These are phyloP conservation scores for Cephaloascus fragrans DNA, from an alignment of 805 yeast genomes.

Conservation along the genomic window DNA sequence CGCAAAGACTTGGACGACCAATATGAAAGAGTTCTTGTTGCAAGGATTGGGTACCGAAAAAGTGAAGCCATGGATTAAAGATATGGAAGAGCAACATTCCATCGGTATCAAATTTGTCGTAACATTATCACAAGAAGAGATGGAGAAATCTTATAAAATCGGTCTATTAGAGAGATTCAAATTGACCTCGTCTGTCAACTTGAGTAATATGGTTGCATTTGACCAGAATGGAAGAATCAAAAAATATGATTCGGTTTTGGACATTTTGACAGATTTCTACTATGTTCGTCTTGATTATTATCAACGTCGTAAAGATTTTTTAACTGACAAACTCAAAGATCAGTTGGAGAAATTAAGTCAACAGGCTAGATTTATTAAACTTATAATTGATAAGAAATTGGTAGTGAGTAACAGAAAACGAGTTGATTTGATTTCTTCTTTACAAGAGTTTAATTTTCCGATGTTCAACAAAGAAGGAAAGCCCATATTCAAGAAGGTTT, in stretches of 20 bases:
- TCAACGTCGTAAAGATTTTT: constrained; percentile 80
- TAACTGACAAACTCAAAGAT: constrained; percentile 59
- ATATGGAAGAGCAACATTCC: constrained; percentile 91
- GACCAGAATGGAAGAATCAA: constrained; percentile 83
- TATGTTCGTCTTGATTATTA: constrained; percentile 81
- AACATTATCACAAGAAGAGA: constrained; percentile 66
- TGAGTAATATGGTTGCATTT: constrained; percentile 91
- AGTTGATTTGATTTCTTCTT: constrained; percentile 48
- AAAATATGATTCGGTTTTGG: constrained; percentile 65
- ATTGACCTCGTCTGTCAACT: constrained; percentile 53
- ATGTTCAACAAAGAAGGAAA: constrained; percentile 63
- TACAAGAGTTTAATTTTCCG: constrained; percentile 61
- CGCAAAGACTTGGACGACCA: constrained; percentile 84
- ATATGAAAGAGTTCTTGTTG: constrained; percentile 75
- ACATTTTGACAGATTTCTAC: constrained; percentile 77
- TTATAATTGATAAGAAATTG: constrained; percentile 73
- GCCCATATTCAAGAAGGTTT: constrained; percentile 39
- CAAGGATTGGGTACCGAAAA: constrained; percentile 76
- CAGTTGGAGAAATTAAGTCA: constrained; percentile 65
- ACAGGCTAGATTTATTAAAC: constrained; percentile 85
- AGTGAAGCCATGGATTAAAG: constrained; percentile 77
- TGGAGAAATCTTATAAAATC: constrained; percentile 63
- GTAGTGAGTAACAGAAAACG: constrained; percentile 69
- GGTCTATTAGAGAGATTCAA: constrained; percentile 85
- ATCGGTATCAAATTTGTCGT: constrained; percentile 71